Evolutionary conservation across 2,329 filamentous ascomycete genomes (phyloP), one percentile per base, ranked within the genome.

Genomic region (Cordyceps farinosa): DNA sequence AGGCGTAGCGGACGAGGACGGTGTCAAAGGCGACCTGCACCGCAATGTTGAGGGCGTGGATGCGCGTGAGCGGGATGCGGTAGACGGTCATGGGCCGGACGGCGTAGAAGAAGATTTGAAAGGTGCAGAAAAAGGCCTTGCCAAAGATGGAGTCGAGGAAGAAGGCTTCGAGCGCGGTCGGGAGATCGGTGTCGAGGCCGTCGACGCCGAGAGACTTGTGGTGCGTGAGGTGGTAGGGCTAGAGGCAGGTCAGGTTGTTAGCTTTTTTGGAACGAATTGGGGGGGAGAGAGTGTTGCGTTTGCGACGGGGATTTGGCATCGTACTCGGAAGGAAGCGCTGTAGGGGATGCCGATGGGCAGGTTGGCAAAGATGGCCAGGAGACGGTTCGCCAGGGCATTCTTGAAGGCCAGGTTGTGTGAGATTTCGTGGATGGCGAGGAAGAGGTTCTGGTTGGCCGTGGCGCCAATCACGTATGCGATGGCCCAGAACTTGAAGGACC

Each of bases 91-190:
- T 97, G 65, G 95, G 95, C 17, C 95, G 91, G 57, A 99, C 78
- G 71, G 95, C 95, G 80, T 99, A 99, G 84, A 99, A 99, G 74
- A 99, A 85, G 76, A 99, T 97, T 79, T 99, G 95, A 80, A 97
- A 99, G 69, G 95, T 99, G 80, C 90, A 94, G 84, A 99, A 99
- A 82, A 99, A 99, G 68, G 95, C 89, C 79, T 99, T 99, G 75
- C 95, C 95, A 22, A 94, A 86, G 70, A 99, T 88, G 8, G 92
- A 97, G 81, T 99, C 91, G 71, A 99, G 88, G 75, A 99, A 90
- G 73, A 96, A 79, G 66, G 92, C 94, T 80, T 99, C 95, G 57
- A 97, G 78, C 55, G 91, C 87, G 22, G 95, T 98, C 30, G 95
- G 95, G 34, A 99, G 88, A 73, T 99, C 95, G 51, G 94, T 97